Evolutionary conservation across 2,329 filamentous ascomycete genomes (phyloP).

Genomic region (Penicillium sp.): DNA sequence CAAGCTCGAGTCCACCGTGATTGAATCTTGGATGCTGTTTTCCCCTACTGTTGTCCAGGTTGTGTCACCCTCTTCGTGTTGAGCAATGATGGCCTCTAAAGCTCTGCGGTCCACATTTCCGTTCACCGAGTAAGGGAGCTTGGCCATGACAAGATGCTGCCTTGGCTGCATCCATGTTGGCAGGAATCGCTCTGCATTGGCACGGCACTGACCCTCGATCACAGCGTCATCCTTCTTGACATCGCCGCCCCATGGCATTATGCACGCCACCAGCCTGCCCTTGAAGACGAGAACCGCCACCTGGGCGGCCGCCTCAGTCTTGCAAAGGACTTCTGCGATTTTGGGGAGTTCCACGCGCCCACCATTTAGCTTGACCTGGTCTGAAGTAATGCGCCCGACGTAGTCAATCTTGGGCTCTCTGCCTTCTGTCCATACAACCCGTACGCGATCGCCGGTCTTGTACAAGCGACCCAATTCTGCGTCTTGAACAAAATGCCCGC

Average conservation of each 20-base stretch:
- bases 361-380: slow-evolving; percentile 60
- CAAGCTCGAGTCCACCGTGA: not conserved
- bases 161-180: slow-evolving; percentile 7
- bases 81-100: not conserved
- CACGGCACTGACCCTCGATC: slow-evolving; percentile 17
- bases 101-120: slow-evolving; percentile 5
- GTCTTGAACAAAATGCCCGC: slow-evolving; percentile 4
- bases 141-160: slow-evolving; percentile 2
- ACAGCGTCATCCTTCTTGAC: slow-evolving; percentile 16
- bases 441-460: slow-evolving; percentile 42
- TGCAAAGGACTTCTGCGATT: slow-evolving; percentile 32
- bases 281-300: slow-evolving; percentile 22
- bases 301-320: slow-evolving; percentile 19
- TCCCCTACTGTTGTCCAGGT: not conserved
- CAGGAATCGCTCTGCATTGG: slow-evolving; percentile 19
- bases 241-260: slow-evolving; percentile 15
- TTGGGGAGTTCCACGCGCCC: slow-evolving; percentile 55
- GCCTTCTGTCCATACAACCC: slow-evolving; percentile 60
- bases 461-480: slow-evolving; percentile 17
- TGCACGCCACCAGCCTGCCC: slow-evolving; percentile 10
- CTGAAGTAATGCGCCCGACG: slow-evolving; percentile 53
- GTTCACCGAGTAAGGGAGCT: not conserved
- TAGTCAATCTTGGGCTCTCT: slow-evolving; percentile 59
- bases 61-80: not conserved
- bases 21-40: not conserved